These are phyloP conservation scores for Lanzia echinophila DNA, from an alignment of 2,329 filamentous ascomycete genomes.

Conservation along the genomic window DNA sequence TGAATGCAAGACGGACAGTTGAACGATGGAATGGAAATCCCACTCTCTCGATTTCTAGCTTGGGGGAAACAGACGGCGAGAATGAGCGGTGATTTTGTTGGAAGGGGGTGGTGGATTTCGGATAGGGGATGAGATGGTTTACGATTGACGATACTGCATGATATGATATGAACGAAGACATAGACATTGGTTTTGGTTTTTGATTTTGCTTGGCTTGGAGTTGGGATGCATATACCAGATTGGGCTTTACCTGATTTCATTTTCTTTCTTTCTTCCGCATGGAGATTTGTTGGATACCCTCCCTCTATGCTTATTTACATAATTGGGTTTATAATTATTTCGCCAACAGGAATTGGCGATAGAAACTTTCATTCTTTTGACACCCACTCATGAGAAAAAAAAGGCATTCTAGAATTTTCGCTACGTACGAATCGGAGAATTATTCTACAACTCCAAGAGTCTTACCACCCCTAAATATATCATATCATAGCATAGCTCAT, in stretches of 20 bases:
- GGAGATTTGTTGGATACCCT: not conserved
- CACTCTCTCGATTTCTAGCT: too few species aligned
- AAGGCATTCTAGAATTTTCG: not conserved
- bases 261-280: not conserved
- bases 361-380: too few species aligned
- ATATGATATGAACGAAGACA: too few species aligned
- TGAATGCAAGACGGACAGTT: too few species aligned
- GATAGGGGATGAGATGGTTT: not conserved
- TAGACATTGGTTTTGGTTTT: not conserved
- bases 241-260: not conserved
- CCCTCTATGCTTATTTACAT: not conserved
- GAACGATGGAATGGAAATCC: too few species aligned
- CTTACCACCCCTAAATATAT: too few species aligned
- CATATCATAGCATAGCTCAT: slow-evolving; percentile 13
- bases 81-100: too few species aligned
- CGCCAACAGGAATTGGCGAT: too few species aligned
- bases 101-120: not conserved
- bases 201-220: not conserved
- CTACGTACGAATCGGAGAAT: not conserved
- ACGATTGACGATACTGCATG: too few species aligned
- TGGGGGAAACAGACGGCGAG: too few species aligned
- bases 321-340: not conserved
- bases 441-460: not conserved
- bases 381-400: too few species aligned
- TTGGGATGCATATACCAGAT: not conserved